Evolutionary conservation across 148 eudicot genomes (phyloP).

Genomic region (Nepenthes mirabilis): DNA sequence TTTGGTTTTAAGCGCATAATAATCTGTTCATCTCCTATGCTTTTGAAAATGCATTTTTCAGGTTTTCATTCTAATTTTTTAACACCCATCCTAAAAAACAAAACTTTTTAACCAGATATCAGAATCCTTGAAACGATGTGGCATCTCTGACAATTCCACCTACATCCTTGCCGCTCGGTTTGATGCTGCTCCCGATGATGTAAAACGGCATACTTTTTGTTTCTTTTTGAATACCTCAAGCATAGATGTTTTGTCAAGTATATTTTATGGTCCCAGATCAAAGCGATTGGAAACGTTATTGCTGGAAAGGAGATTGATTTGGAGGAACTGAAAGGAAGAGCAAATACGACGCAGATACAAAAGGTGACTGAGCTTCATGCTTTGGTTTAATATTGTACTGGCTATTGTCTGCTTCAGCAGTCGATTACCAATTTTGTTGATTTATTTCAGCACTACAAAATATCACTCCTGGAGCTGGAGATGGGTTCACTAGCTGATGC

Average conservation of each 20-base stretch:
- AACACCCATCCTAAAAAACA: not conserved
- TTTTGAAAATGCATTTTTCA: not conserved
- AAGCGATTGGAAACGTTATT: slow-evolving; percentile 30
- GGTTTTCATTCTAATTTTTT: not conserved
- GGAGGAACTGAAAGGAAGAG: slow-evolving; percentile 57
- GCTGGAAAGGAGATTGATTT: slow-evolving; percentile 66
- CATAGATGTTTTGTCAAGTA: not conserved
- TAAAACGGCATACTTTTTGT: slow-evolving; percentile 11
- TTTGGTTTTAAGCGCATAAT: not conserved
- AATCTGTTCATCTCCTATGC: not conserved
- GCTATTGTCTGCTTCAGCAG: not conserved
- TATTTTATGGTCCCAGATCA: slow-evolving; percentile 14
- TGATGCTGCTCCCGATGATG: slow-evolving; percentile 66
- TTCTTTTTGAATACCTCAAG: not conserved
- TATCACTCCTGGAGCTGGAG: slow-evolving; percentile 47
- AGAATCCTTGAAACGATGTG: slow-evolving; percentile 88
- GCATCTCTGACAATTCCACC: slow-evolving; percentile 64
- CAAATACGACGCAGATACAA: slow-evolving; percentile 58
- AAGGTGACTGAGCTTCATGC: slow-evolving; percentile 35
- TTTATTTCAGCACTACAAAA: slow-evolving; percentile 63
- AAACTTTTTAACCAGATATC: slow-evolving; percentile 39
- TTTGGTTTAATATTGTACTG: not conserved
- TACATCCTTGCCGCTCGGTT: slow-evolving; percentile 84
- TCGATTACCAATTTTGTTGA: not conserved
- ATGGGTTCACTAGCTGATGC: slow-evolving; percentile 75